Evolutionary conservation across 176 grass and related monocot genomes (phyloP).

Genomic region (Tillandsia leiboldiana): DNA sequence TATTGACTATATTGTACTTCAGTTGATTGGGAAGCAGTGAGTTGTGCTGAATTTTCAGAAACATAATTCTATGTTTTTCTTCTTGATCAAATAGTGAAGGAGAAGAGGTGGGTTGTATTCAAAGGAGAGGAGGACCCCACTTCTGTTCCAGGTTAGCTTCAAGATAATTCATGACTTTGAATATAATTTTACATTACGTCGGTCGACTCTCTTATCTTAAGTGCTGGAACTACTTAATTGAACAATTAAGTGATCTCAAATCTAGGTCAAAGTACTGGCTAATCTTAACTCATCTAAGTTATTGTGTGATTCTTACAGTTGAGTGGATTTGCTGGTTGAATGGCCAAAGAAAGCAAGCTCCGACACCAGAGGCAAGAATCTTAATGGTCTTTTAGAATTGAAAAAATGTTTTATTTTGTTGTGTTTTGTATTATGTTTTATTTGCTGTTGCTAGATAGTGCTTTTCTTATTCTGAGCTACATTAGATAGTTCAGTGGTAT

Average conservation of each 20-base stretch:
- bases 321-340: conserved; percentile 99
- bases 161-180: not conserved
- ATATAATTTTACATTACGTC: no score
- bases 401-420: not conserved
- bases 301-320: conserved; percentile 40
- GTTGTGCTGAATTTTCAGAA: not conserved
- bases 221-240: not conserved
- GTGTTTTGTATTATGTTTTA: not conserved
- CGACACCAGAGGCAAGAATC: conserved; percentile 55
- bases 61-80: not conserved
- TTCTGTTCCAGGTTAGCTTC: conserved; percentile 59
- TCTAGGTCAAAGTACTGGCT: no score
- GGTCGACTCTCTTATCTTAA: no score
- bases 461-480: not conserved
- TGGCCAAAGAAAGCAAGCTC: conserved; percentile 83
- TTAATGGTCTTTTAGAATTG: not conserved
- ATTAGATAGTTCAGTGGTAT: not conserved
- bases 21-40: no score
- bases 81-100: conserved; percentile 47
- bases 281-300: not conserved
- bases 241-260: no score
- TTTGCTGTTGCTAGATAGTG: not conserved
- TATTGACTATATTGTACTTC: no score
- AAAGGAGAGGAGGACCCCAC: conserved; percentile 76
- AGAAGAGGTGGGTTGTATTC: conserved; percentile 90